These are phyloP conservation scores for Suhomyces choctaworum DNA, from an alignment of 1,139 yeast genomes.

Conservation along the genomic window DNA sequence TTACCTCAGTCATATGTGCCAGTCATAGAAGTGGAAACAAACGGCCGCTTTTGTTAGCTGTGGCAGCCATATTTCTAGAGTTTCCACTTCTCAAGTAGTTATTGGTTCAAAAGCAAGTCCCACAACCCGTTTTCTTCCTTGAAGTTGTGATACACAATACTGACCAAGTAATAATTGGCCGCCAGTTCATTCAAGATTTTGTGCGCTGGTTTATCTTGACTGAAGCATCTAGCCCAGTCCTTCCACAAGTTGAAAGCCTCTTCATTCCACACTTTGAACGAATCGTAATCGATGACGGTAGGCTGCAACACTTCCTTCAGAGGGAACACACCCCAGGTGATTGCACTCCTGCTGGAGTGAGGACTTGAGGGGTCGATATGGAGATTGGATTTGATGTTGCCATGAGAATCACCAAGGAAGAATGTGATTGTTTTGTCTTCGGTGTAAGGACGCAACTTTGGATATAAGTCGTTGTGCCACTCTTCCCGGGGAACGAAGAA, in stretches of 20 bases:
- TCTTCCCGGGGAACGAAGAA: slow-evolving; percentile 66
- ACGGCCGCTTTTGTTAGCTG: not conserved
- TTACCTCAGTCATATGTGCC: not conserved
- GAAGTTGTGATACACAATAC: slow-evolving; percentile 84
- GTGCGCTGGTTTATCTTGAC: slow-evolving; percentile 53
- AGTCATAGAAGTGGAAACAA: slow-evolving; percentile 2
- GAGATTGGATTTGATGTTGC: slow-evolving; percentile 62
- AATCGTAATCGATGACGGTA: slow-evolving; percentile 82
- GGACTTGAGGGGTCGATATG: slow-evolving; percentile 25
- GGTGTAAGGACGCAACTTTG: slow-evolving; percentile 48
- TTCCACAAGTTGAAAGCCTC: slow-evolving; percentile 90
- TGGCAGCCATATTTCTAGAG: slow-evolving; percentile 9
- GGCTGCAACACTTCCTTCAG: slow-evolving; percentile 84
- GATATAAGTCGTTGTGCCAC: slow-evolving; percentile 61
- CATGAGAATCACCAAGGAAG: slow-evolving; percentile 65
- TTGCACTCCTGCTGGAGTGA: slow-evolving; percentile 60
- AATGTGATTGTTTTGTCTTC: slow-evolving; percentile 55
- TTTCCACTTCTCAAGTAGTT: slow-evolving; percentile 20
- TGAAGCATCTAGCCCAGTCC: slow-evolving; percentile 88
- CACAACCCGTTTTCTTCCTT: slow-evolving; percentile 75
- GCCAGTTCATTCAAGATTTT: slow-evolving; percentile 61
- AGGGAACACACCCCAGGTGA: slow-evolving; percentile 96
- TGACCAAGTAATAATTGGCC: slow-evolving; percentile 69
- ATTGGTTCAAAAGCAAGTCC: slow-evolving; percentile 53
- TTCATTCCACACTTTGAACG: slow-evolving; percentile 90